Percentiles rank a stretch among this genome's conserved stretches.
phyloP scores from a whole-genome alignment of 1,284 basidiomycete species.

The Puccinia horiana region DNA sequence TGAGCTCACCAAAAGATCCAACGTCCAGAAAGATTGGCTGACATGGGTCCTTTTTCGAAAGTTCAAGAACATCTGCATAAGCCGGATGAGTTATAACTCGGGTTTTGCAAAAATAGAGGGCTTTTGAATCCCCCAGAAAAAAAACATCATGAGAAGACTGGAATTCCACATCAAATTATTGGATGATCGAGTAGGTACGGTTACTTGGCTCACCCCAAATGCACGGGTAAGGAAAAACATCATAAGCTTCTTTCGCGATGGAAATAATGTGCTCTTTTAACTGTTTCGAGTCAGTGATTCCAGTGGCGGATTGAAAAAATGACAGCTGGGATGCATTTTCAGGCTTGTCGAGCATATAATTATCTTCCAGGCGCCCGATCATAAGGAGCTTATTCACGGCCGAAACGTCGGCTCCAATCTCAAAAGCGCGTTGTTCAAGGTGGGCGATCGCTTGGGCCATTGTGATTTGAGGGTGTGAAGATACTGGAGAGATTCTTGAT shows the following conservation, averaged over 20 bases:
- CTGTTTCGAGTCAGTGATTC: conserved; percentile 10
- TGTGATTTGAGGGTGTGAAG: neutral
- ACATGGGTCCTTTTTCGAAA: conserved; percentile 2
- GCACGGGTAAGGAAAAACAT: conserved; percentile 43
- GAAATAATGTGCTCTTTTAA: conserved; percentile 26
- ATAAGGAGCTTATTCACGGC: conserved; percentile 39
- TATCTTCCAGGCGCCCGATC: conserved; percentile 42
- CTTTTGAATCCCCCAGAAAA: conserved; percentile 8
- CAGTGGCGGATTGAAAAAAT: conserved; percentile 29
- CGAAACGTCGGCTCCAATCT: conserved; percentile 39
- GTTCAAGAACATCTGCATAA: conserved; percentile 33
- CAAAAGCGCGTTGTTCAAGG: conserved; percentile 37
- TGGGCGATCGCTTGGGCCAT: conserved; percentile 25
- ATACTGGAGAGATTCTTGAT: neutral
- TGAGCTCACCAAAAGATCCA: conserved; percentile 34
- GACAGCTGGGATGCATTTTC: conserved; percentile 27
- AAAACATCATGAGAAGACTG: neutral
- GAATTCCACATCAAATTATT: neutral
- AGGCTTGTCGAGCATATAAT: conserved; percentile 40
- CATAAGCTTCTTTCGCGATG: conserved; percentile 39
- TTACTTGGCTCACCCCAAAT: conserved; percentile 28
- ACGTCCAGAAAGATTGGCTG: conserved; percentile 48
- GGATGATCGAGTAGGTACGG: neutral
- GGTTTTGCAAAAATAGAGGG: conserved; percentile 43
- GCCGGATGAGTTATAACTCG: conserved; percentile 32